Base-by-base conservation (phyloP, 495 filamentous ascomycete genomes). In the Neurospora tetrasperma region DNA sequence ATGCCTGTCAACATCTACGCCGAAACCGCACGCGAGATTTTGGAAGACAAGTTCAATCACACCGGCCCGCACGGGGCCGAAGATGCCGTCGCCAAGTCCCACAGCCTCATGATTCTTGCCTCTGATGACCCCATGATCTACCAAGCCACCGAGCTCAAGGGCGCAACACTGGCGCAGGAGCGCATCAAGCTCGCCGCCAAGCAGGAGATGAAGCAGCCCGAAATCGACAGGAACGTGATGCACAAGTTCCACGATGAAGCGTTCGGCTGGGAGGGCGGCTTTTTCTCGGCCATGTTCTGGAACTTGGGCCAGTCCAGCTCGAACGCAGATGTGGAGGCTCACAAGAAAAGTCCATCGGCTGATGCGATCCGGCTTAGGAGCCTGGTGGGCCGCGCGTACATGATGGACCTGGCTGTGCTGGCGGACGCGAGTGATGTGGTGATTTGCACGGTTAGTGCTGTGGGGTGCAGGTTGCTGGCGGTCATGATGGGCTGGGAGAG, bases 401-500 rank as follows among this genome's bases (percentile, higher is more conserved):
- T 91, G 73, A 84, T 92, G 76, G 92, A 94, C 78, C 76, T 94
- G 69, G 86, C 88, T 23, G 89, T 93, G 39, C 77, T 94, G 35
- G 88, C 88, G 7, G 79, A 80, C 41, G 83, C 82, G 43, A 89
- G 88, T 69, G 89, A 91, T 76, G 84, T 78, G 14, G 83, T 93
- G 16, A 85, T 93, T 3, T 93, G 91, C 75, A 89, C 87, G 11
- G 89, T 91, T 41, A 90, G 88, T 69, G 85, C 88, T 69, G 84
- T 86, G 74, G 89, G 88, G 4, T 94, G 92, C 76, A 81, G 90
- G 35, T 59, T 94, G 69, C 74, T 94, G 69, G 92, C 88, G 27
- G 90, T 94, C 69, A 90, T 93, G 85, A 89, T 93, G 90, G 91
- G 91, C 1, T 94, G 92, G 92, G 89, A 93, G 23, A 85, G 80